Evolutionary conservation across 2,329 filamentous ascomycete genomes (phyloP).

Genomic region (Zymoseptoria ardabiliae): DNA sequence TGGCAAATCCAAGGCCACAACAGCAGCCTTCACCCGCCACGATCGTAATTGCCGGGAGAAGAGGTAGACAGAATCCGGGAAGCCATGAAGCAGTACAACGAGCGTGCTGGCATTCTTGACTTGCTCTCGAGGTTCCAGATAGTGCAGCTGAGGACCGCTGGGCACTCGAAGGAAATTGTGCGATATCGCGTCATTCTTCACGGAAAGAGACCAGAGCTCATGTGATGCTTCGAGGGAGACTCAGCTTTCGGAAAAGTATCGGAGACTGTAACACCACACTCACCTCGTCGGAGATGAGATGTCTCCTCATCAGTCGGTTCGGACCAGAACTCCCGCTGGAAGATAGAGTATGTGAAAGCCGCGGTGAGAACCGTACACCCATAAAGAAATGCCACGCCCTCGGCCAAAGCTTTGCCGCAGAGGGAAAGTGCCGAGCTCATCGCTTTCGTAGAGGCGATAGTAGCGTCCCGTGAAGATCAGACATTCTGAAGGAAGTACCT

Average conservation of each 20-base stretch:
- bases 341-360: constrained; percentile 9
- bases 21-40: constrained; percentile 34
- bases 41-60: constrained; percentile 46
- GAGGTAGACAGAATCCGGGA: constrained; percentile 51
- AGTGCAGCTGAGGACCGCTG: constrained; percentile 48
- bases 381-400: constrained; percentile 8
- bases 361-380: constrained; percentile 9
- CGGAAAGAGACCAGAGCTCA: constrained; percentile 47
- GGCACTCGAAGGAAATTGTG: constrained; percentile 47
- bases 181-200: constrained; percentile 38
- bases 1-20: constrained; percentile 52
- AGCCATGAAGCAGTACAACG: constrained; percentile 51
- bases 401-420: constrained; percentile 2
- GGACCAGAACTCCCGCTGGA: constrained; percentile 12
- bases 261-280: neutral
- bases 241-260: neutral
- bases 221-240: constrained; percentile 40
- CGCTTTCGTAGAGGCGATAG: neutral
- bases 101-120: constrained; percentile 2
- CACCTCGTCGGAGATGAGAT: constrained; percentile 3
- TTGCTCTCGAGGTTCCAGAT: constrained; percentile 30
- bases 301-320: constrained; percentile 1
- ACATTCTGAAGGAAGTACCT: neutral
- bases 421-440: neutral
- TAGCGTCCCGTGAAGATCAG: neutral